Base-by-base conservation (phyloP, 2,329 filamentous ascomycete genomes). In the Nigrospora osmanthi region DNA sequence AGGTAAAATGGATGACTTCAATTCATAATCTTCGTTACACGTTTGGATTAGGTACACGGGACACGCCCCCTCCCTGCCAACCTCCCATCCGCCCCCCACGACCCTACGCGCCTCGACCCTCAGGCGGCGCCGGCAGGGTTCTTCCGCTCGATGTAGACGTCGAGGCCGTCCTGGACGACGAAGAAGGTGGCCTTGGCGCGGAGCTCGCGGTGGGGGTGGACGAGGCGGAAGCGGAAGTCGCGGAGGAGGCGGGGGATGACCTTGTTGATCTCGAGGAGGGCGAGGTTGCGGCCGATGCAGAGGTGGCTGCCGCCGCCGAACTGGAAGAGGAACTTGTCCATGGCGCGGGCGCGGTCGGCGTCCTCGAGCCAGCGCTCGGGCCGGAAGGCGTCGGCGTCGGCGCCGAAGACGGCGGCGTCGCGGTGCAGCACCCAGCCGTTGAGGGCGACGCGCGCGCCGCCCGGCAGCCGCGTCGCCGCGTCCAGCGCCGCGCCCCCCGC, bases 231-330 rank as follows among this genome's bases (percentile, higher is more conserved):
- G 38, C 73, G 62, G 53, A 72, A 80, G 48, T 77, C 70, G n/a
- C 73, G 59, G 49, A 78, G 58, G 23, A 81, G 61, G 33, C 74
- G 69, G 5, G 75, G 75, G 33, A 78, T 59, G 33, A 80, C 67
- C 64, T 81, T 82, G 62, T 79, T 76, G 52, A 79, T 76, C 58
- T 80, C 76, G 28, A 79, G 59, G 35, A 78, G 60, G 0, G 73
- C 75, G 31, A 80, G 55, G 54, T 78, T 75, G 5, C 72, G 67
- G 16, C 75, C 76, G 47, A 78, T 76, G 54, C 76, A 80, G 3
- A 78, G 58, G 40, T 78, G 72, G 10, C 67, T 67, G 23, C 76
- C 76, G 11, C 70, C 75, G 17, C 76, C 75, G 50, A 80, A 80
- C 69, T 72, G 74, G 53, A 73, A 75, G 73, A 78, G 76, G 51